Conservation (phyloP, 371 early-diverging fungal species). For the Mortierella polycephala region DNA sequence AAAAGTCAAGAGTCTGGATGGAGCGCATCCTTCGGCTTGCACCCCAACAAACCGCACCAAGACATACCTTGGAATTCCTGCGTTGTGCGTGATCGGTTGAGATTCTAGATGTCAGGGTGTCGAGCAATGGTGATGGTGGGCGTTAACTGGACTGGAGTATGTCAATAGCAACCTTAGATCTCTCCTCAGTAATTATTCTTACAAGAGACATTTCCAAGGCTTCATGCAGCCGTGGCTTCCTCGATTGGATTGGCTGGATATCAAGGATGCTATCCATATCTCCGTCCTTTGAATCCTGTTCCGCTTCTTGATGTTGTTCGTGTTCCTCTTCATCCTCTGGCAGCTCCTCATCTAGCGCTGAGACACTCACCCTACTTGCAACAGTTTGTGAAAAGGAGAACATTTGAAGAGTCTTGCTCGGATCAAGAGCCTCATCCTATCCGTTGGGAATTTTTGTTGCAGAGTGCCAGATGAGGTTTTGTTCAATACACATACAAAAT, state of each 20-base stretch:
- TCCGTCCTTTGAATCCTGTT: slow-evolving; percentile 1
- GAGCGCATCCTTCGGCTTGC: not conserved
- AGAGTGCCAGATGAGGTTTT: not conserved
- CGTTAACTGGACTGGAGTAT: no score
- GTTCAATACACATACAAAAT: not conserved
- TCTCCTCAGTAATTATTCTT: not conserved
- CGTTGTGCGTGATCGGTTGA: no score
- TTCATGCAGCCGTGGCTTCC: slow-evolving; percentile 28
- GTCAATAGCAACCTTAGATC: no score
- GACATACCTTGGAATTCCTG: slow-evolving; percentile 11
- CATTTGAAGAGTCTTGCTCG: slow-evolving; percentile 37
- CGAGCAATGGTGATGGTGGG: no score
- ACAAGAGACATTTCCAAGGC: slow-evolving; percentile 30
- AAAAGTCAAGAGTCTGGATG: not conserved
- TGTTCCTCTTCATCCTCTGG: slow-evolving; percentile 24
- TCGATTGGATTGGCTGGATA: not conserved
- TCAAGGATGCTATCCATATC: no score
- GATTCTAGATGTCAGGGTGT: no score
- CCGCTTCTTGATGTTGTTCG: not conserved
- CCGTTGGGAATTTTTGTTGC: not conserved
- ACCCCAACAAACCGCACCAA: no score
- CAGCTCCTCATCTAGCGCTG: not conserved
- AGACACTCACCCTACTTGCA: not conserved
- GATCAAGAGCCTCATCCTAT: slow-evolving; percentile 43
- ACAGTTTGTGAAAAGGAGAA: slow-evolving; percentile 34